Conservation (phyloP, 2,329 filamentous ascomycete genomes). For the Fusarium tricinctum region DNA sequence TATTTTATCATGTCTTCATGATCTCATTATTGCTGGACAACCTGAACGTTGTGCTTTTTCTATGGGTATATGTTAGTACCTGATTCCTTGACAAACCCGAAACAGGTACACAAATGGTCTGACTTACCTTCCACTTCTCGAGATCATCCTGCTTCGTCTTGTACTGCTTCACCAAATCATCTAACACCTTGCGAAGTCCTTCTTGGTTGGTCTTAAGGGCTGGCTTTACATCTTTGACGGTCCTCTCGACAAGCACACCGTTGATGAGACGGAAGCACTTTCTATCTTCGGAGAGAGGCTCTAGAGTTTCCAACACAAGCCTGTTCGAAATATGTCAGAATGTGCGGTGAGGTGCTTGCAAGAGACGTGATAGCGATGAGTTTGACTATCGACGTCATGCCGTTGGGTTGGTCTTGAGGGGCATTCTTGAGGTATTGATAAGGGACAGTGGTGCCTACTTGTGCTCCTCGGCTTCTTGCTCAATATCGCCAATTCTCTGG, state of each 20-base stretch:
- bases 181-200: constrained; percentile 91
- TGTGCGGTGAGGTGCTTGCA: constrained; percentile 56
- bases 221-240: constrained; percentile 91
- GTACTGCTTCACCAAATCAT: constrained; percentile 96
- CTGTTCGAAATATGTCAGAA: constrained; percentile 61
- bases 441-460: constrained; percentile 74
- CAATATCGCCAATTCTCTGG: constrained; percentile 96
- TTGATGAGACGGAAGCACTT: constrained; percentile 99
- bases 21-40: constrained; percentile 76
- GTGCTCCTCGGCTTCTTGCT: constrained; percentile 97
- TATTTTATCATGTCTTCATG: constrained; percentile 39
- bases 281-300: constrained; percentile 83
- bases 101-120: not conserved
- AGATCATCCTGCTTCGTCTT: constrained; percentile 94
- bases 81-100: not conserved
- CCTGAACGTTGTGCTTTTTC: constrained; percentile 92
- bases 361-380: constrained; percentile 21
- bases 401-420: constrained; percentile 13
- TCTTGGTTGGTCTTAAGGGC: constrained; percentile 94
- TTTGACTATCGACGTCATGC: constrained; percentile 39
- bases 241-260: constrained; percentile 93
- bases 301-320: constrained; percentile 92
- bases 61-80: constrained; percentile 54
- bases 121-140: constrained; percentile 93
- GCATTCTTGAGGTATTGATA: constrained; percentile 29